These are phyloP conservation scores for Rubia peregrina DNA, from an alignment of 305 asterid genomes.

Conservation along the genomic window DNA sequence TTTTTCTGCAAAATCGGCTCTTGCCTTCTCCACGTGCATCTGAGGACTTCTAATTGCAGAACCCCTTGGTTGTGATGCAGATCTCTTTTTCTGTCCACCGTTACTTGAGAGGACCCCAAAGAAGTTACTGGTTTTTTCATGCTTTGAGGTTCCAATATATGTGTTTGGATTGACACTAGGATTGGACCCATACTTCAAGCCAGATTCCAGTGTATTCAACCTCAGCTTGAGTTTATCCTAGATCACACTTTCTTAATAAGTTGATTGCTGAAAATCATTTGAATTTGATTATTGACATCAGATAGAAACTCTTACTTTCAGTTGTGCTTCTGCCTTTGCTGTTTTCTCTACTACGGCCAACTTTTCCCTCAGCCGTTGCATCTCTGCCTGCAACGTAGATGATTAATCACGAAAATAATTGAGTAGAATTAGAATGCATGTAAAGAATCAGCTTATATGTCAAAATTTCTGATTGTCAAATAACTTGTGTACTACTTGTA, in stretches of 20 bases:
- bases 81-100: conserved; percentile 44
- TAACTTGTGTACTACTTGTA: conserved; percentile 44
- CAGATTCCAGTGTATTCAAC: conserved; percentile 79
- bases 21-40: conserved; percentile 23
- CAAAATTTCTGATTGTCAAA: background rate
- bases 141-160: conserved; percentile 34
- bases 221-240: conserved; percentile 88
- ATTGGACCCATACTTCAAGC: conserved; percentile 37
- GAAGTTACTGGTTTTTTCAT: conserved; percentile 39
- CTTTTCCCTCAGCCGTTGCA: conserved; percentile 72
- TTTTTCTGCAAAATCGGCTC: conserved; percentile 13
- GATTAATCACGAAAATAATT: conserved; percentile 8
- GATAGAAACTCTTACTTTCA: conserved; percentile 45
- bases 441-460: background rate
- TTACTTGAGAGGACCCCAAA: conserved; percentile 64
- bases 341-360: conserved; percentile 64
- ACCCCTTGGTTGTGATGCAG: conserved; percentile 65
- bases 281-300: background rate
- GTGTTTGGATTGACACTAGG: conserved; percentile 22
- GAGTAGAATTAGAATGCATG: background rate
- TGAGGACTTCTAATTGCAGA: conserved; percentile 34
- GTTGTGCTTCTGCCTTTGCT: conserved; percentile 72
- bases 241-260: background rate
- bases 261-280: background rate
- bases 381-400: conserved; percentile 54